These are phyloP conservation scores for Sporothrix luriei DNA, from an alignment of 2,329 filamentous ascomycete species.

Conservation along the genomic window DNA sequence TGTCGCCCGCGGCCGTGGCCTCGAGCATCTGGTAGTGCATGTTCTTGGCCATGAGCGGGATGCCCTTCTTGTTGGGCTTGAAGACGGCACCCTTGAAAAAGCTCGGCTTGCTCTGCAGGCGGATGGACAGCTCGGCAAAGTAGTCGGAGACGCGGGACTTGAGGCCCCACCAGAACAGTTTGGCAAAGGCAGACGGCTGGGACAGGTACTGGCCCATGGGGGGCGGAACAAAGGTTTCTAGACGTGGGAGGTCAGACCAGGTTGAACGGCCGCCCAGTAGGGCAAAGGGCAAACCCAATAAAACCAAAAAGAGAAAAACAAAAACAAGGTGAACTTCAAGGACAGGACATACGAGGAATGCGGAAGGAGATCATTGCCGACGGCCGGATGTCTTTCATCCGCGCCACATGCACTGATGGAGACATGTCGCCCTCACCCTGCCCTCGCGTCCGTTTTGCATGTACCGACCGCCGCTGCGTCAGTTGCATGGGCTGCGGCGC, in stretches of 20 bases:
- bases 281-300: too few relatives aligned
- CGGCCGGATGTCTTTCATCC: conserved; percentile 18
- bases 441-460: neutral
- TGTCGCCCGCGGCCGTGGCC: conserved; percentile 62
- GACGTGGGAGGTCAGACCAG: neutral
- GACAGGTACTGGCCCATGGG: conserved; percentile 45
- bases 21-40: conserved; percentile 65
- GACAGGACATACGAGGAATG: conserved; percentile 34
- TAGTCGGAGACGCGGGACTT: conserved; percentile 46
- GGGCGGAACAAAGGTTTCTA: conserved; percentile 55
- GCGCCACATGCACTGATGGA: conserved; percentile 30
- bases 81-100: conserved; percentile 49
- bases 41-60: conserved; percentile 58
- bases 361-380: conserved; percentile 33
- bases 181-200: conserved; percentile 39
- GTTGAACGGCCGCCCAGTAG: too few relatives aligned
- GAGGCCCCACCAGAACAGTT: conserved; percentile 46
- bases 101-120: conserved; percentile 51
- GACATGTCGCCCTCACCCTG: conserved; percentile 24
- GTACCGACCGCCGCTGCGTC: conserved; percentile 12
- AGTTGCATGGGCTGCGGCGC: neutral
- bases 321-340: neutral
- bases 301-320: neutral
- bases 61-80: conserved; percentile 47
- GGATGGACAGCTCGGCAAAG: conserved; percentile 46